Evolutionary conservation across 768 basidiomycete genomes (phyloP), one percentile per base, ranked within the genome.

Genomic region (Agrocybe praecox): DNA sequence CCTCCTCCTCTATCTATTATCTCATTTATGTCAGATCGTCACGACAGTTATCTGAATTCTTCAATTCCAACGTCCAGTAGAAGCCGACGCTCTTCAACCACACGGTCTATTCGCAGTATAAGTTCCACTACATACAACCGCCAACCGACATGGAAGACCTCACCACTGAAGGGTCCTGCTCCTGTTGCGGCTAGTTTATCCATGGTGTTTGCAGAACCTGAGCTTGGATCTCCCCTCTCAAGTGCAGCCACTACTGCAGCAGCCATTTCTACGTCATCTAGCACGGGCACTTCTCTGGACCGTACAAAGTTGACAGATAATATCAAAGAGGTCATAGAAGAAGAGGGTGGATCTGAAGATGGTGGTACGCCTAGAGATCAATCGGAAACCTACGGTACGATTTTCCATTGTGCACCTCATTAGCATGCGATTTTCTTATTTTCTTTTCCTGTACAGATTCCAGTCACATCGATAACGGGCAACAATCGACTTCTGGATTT

Each of bases 191-290:
- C 48, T 32, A 54, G 56, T 40, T 29, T 61, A 0, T 57, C 56
- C 5, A 36, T 57, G 14, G 52, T 61, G 14, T 53, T 54, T 51
- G 60, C 60, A 1, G 60, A 61, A 32, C 56, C 60, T 1, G 60
- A 61, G 42, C 22, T 33, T 46, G 52, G 46, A 6, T 40, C 46
- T 40, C 52, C 57, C 17, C 22, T 40, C 8, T n/a, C 32, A 23
- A 42, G 47, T 9, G 48, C 46, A 36, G 55, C 55, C 23, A 40
- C 36, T 4, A 40, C 36, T n/a, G 46, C 19, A 18, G 46, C 46
- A 11, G 23, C 18, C 15, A 23, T 33, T n/a, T 24, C 18, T 21
- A 23, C 48, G 42, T 21, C 11, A 40, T n/a, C 21, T 24, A 43
- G 46, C 15, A 23, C 32, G 8, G 29, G 10, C 18, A 8, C 19